Conservation (phyloP, 2,329 filamentous ascomycete genomes). For the Diaporthe aspalathi region DNA sequence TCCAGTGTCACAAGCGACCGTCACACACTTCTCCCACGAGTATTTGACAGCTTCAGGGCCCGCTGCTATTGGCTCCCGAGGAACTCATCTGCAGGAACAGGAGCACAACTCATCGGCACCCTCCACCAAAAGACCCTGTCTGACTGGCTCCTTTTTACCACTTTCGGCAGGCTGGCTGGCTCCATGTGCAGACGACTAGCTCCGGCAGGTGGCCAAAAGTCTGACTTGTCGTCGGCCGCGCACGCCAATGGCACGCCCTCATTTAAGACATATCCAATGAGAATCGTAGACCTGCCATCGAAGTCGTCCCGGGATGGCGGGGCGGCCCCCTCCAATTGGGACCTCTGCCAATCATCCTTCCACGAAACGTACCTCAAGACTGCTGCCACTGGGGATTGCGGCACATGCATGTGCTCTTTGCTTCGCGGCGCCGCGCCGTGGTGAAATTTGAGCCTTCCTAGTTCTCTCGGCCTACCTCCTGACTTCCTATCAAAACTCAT, state of each 20-base stretch:
- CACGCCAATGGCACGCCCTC: slow-evolving; percentile 1
- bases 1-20: slow-evolving; percentile 17
- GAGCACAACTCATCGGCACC: neutral
- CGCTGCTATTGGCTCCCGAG: slow-evolving; percentile 1
- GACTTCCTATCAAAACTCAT: slow-evolving; percentile 10
- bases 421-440: neutral
- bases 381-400: slow-evolving; percentile 3
- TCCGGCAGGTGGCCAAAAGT: slow-evolving; percentile 23
- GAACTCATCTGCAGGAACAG: slow-evolving; percentile 29
- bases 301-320: neutral
- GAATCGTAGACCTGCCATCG: neutral
- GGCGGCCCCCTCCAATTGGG: slow-evolving; percentile 20
- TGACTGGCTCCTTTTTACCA: neutral
- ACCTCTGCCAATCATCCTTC: slow-evolving; percentile 21
- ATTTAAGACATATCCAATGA: slow-evolving; percentile 23
- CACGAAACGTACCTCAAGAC: slow-evolving; percentile 8
- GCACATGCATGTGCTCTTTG: slow-evolving; percentile 8
- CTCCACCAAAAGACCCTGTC: neutral
- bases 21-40: slow-evolving; percentile 14
- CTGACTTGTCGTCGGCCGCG: neutral
- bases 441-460: neutral
- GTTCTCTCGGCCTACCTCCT: neutral
- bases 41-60: neutral
- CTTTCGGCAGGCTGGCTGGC: neutral
- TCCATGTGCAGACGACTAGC: slow-evolving; percentile 25